Evolutionary conservation across 2,329 filamentous ascomycete genomes (phyloP).

Genomic region (Xylaria sp.): DNA sequence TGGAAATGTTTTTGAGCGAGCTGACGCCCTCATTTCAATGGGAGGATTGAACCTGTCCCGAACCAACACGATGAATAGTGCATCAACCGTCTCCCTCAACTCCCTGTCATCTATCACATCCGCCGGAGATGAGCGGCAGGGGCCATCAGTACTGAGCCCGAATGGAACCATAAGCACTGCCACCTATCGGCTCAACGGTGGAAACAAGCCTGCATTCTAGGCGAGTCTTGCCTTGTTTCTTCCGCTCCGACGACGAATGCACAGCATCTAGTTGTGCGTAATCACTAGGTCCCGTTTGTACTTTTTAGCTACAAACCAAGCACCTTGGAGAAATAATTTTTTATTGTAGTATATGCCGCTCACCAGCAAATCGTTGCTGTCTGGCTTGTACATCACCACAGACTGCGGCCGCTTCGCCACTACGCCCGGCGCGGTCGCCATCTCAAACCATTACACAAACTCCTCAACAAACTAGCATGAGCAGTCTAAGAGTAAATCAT

Average conservation of each 20-base stretch:
- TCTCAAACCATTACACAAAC: not conserved
- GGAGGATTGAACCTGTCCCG: constrained; percentile 68
- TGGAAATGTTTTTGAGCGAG: constrained; percentile 69
- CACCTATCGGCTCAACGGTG: constrained; percentile 45
- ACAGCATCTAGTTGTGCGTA: constrained; percentile 32
- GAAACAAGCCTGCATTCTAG: constrained; percentile 49
- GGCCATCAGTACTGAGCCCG: constrained; percentile 45
- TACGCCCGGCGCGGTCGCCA: constrained; percentile 1
- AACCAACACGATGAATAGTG: constrained; percentile 56
- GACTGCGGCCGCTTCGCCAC: constrained; percentile 15
- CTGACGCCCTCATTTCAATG: constrained; percentile 66
- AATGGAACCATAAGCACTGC: constrained; percentile 39
- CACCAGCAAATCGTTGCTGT: not conserved
- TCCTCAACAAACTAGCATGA: not conserved
- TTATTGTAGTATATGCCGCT: constrained; percentile 11
- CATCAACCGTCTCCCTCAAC: constrained; percentile 50
- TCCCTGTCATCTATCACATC: constrained; percentile 48
- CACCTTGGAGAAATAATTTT: not conserved
- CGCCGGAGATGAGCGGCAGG: constrained; percentile 46
- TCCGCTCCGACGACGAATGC: constrained; percentile 37
- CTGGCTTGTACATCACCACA: constrained; percentile 14
- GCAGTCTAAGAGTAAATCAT: constrained; percentile 11
- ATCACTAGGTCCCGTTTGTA: not conserved
- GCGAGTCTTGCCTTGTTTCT: constrained; percentile 41
- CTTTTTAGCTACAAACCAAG: not conserved